A percentile compares a stretch with the other conserved stretches of the same genome.
Evolutionary conservation across 805 yeast species (phyloP).

Genomic region (Wickerhamiella occidentalis): DNA sequence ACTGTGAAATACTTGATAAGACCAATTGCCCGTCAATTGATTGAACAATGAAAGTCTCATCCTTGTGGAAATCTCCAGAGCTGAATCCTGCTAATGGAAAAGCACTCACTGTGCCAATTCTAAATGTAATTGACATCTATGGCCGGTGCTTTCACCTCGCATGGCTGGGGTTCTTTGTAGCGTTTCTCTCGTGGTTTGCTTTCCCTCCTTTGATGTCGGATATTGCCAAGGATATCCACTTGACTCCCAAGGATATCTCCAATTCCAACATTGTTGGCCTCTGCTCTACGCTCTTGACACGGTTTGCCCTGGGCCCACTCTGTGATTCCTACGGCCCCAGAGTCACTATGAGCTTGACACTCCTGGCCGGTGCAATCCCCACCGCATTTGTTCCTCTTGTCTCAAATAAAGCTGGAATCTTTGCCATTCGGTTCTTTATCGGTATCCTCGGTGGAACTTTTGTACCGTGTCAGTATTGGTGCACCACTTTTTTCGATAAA

Average conservation of each 20-base stretch:
- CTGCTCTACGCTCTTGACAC: constrained; percentile 15
- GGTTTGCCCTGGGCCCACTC: constrained; percentile 15
- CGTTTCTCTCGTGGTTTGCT: constrained; percentile 18
- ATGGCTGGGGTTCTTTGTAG: constrained; percentile 16
- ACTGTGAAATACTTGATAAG: not conserved
- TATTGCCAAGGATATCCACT: constrained; percentile 13
- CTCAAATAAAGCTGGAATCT: constrained; percentile 21
- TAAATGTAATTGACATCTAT: constrained; percentile 14
- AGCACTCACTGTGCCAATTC: constrained; percentile 14
- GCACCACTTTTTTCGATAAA: constrained; percentile 15
- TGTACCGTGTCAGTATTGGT: constrained; percentile 17
- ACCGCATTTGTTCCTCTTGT: constrained; percentile 18
- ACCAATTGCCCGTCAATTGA: not conserved
- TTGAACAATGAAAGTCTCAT: constrained; percentile 5
- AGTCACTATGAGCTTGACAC: constrained; percentile 12
- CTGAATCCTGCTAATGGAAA: constrained; percentile 15
- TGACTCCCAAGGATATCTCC: constrained; percentile 15
- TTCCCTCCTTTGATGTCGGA: constrained; percentile 16
- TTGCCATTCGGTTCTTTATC: constrained; percentile 26
- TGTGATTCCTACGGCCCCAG: constrained; percentile 17
- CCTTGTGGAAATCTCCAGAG: constrained; percentile 14
- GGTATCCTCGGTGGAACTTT: constrained; percentile 25
- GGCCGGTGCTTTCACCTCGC: constrained; percentile 15
- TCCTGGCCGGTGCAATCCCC: constrained; percentile 15
- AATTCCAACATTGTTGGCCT: constrained; percentile 16